These are phyloP conservation scores for Botrytis squamosa DNA, from an alignment of 2,329 filamentous ascomycete genomes.

Conservation along the genomic window DNA sequence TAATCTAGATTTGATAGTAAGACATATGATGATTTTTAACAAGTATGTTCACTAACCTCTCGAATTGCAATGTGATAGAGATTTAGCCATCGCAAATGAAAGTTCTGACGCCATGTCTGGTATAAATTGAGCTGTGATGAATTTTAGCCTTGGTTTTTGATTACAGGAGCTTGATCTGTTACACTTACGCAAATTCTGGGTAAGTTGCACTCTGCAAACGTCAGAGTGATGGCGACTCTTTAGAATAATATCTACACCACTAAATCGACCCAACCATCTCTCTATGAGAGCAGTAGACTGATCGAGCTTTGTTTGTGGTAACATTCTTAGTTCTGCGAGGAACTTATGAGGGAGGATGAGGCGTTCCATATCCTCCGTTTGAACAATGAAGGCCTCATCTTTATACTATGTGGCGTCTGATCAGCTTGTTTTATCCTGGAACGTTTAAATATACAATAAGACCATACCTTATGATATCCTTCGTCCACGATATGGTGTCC, in stretches of 20 bases:
- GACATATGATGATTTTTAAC: neutral
- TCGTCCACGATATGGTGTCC: slow-evolving; percentile 5
- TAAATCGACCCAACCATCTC: neutral
- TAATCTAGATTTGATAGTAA: neutral
- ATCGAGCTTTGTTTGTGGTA: slow-evolving; percentile 8
- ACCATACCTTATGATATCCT: neutral
- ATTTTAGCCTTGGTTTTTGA: neutral
- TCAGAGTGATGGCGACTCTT: slow-evolving; percentile 13
- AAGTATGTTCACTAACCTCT: neutral
- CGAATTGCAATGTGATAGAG: neutral
- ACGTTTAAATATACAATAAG: neutral
- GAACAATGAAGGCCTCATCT: neutral
- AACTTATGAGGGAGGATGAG: neutral
- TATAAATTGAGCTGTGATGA: neutral
- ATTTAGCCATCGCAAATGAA: neutral
- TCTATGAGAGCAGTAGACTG: slow-evolving; percentile 14
- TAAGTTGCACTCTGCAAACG: slow-evolving; percentile 14
- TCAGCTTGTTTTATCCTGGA: neutral
- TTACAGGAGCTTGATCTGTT: neutral
- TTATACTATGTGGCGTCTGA: neutral
- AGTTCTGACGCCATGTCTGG: slow-evolving; percentile 14
- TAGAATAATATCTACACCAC: slow-evolving; percentile 9
- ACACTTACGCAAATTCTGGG: slow-evolving; percentile 10
- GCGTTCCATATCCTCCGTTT: slow-evolving; percentile 6
- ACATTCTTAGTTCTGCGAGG: slow-evolving; percentile 8